phyloP scores from a whole-genome alignment of 2,329 filamentous ascomycete genomes.

The Ophiosphaerella korrae region DNA sequence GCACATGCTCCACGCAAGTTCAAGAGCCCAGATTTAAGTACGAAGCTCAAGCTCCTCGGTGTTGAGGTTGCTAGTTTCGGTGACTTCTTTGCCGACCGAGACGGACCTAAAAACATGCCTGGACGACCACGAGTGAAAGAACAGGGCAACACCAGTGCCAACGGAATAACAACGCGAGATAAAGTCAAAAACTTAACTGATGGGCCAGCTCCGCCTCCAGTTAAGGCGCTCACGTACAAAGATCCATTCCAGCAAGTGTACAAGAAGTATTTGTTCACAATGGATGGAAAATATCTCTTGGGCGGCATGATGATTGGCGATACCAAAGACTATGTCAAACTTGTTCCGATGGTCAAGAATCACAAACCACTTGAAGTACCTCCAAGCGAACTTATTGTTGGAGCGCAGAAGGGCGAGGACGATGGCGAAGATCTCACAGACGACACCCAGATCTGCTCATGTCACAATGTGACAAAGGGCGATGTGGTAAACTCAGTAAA shows the following conservation, averaged over 20 bases:
- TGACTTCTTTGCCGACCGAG: slow-evolving; percentile 88
- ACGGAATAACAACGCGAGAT: slow-evolving; percentile 42
- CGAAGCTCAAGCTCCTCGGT: slow-evolving; percentile 86
- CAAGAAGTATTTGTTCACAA: slow-evolving; percentile 91
- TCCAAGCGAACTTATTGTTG: slow-evolving; percentile 82
- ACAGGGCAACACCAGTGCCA: slow-evolving; percentile 48
- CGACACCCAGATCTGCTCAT: slow-evolving; percentile 89
- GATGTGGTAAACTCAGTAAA: slow-evolving; percentile 76
- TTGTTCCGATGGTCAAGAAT: slow-evolving; percentile 84
- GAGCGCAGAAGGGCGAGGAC: slow-evolving; percentile 73
- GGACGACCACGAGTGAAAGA: slow-evolving; percentile 56
- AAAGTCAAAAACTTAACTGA: slow-evolving; percentile 60
- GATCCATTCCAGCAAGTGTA: slow-evolving; percentile 88
- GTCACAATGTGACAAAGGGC: slow-evolving; percentile 89
- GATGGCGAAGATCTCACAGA: slow-evolving; percentile 80
- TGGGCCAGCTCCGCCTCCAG: slow-evolving; percentile 62
- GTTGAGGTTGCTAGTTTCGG: slow-evolving; percentile 93
- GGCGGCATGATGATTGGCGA: slow-evolving; percentile 99
- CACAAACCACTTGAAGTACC: slow-evolving; percentile 79
- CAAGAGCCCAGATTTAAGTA: slow-evolving; percentile 84
- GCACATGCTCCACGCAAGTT: slow-evolving; percentile 72
- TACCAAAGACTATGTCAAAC: slow-evolving; percentile 85
- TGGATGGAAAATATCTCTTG: slow-evolving; percentile 86
- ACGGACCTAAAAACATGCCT: slow-evolving; percentile 79
- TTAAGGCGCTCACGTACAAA: slow-evolving; percentile 85